Evolutionary conservation across 83 land plant genomes (phyloP).

Genomic region (Picea abies): DNA sequence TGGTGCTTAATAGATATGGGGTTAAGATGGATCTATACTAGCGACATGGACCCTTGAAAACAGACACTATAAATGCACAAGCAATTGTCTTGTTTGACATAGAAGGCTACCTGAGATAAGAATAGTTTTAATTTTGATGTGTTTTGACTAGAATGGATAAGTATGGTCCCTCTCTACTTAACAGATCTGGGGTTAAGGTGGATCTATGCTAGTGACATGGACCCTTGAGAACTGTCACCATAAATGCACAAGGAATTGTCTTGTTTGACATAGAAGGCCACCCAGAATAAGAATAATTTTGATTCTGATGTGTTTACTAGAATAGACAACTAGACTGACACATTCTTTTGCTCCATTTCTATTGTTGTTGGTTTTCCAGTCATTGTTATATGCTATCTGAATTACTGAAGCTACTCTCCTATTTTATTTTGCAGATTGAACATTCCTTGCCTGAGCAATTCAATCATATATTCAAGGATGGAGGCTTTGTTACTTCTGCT

Average conservation of each 20-base stretch:
- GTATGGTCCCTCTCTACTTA: too few species aligned
- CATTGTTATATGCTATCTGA: neutral
- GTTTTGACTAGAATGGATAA: too few species aligned
- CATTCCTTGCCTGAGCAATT: constrained; percentile 96
- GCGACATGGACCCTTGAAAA: too few species aligned
- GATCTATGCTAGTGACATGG: too few species aligned
- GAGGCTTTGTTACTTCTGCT: constrained; percentile 80
- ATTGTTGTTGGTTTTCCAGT: neutral
- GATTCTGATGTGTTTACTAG: neutral
- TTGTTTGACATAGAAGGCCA: neutral
- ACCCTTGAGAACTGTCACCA: too few species aligned
- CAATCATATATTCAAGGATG: constrained; percentile 71
- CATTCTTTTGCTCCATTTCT: neutral
- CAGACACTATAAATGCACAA: neutral
- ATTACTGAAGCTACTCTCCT: neutral
- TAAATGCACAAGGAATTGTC: neutral
- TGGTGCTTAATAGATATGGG: too few species aligned
- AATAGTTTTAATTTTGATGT: too few species aligned
- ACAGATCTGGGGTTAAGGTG: too few species aligned
- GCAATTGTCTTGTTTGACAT: neutral
- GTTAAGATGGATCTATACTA: too few species aligned
- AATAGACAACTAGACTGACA: neutral
- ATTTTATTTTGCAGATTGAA: constrained; percentile 63
- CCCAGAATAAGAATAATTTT: neutral
- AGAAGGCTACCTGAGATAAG: neutral